Conservation (phyloP, 352 stramenopile genomes). For the Globisporangium echinulatum region DNA sequence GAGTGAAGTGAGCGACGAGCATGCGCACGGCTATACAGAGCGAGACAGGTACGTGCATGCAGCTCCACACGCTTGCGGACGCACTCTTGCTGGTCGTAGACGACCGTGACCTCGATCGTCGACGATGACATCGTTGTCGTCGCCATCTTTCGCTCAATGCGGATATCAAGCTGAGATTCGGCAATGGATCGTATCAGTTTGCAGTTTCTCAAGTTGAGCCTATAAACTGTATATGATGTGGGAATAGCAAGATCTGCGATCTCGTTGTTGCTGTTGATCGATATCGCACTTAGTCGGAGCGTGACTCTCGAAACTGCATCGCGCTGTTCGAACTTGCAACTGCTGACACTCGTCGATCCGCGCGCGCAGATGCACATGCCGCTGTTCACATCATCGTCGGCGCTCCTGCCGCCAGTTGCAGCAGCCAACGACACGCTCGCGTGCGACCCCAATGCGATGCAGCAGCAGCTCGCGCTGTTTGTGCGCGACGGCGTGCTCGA, state of each 20-base stretch:
- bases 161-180: no score
- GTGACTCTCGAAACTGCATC: no score
- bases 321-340: no score
- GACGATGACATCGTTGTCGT: neutral
- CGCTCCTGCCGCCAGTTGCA: neutral
- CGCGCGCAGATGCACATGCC: neutral
- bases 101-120: slow-evolving; percentile 33
- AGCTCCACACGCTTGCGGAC: slow-evolving; percentile 7
- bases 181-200: neutral
- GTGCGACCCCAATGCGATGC: slow-evolving; percentile 45
- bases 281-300: no score
- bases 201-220: neutral
- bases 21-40: neutral
- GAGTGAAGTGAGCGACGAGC: no score
- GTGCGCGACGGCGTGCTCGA: slow-evolving; percentile 35
- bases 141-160: neutral
- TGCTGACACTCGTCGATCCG: no score
- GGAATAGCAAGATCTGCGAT: no score
- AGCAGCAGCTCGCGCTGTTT: slow-evolving; percentile 53
- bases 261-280: no score
- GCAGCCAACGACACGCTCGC: neutral
- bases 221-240: no score
- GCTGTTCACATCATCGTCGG: neutral
- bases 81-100: slow-evolving; percentile 56
- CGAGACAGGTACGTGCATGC: neutral